Evolutionary conservation across 768 basidiomycete species (phyloP), one percentile per base, ranked within the genome.

Genomic region (Cystofilobasidium macerans): DNA sequence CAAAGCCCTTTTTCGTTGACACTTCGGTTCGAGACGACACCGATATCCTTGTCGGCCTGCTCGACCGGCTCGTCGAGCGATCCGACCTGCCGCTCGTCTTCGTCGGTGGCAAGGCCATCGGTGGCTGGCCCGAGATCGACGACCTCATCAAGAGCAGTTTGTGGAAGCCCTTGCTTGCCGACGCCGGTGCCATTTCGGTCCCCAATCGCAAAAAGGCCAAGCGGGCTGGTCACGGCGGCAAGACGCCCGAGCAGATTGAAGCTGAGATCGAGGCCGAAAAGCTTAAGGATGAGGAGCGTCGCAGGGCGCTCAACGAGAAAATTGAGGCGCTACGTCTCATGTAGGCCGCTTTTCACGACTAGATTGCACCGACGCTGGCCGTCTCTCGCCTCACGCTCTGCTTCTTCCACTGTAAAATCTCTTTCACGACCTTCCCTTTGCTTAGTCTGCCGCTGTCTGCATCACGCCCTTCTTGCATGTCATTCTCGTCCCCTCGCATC

Each of bases 11-110:
- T 22, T 79, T 87, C 60, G 48, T 65, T 32, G 64, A 65, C 36
- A 58, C 57, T 18, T 57, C 58, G 26, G 56, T 43, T 30, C 57
- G 64, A 78, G 85, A 84, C 67, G 88, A 90, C 72, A 82, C 81
- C 6, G 77, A 80, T 0, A 82, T 87, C 30, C 77, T 90, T 28
- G 73, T 75, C 5, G 83, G 86, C 86, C 86, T 0, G 75, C 75
- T 20, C 72, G 78, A 4, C 69, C 78, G 1, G 20, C 64, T 65
- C 28, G 35, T 65, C 11, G 57, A 45, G 28, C 48, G 26, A 33
- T 47, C 57, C 6, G 80, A 82, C 20, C 77, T 89, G 9, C 86
- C 88, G 20, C 73, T 88, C 35, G 80, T 89, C 6, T 78, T 90
- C 61, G 74, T 90, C 53, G 85, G 84, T 22, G 88, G 88, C 40